Base-by-base conservation (phyloP, 2,329 filamentous ascomycete species). In the Orbilia javanica region DNA sequence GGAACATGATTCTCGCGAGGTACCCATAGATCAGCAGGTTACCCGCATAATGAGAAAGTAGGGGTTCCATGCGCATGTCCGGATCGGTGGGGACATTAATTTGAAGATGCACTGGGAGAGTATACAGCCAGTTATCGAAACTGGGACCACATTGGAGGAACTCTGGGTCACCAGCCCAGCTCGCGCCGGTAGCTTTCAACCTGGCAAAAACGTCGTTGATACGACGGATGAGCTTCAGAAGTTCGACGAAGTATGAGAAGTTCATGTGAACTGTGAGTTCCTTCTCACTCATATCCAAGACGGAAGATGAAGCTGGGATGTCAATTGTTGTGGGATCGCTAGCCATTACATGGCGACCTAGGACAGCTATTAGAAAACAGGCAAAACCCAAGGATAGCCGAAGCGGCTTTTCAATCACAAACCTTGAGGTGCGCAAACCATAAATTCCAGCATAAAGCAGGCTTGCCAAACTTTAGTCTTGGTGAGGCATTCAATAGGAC, bases 341-440 rank as follows among this genome's bases (percentile, higher is more conserved):
- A 20, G 81, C 79, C 81, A 82, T 81, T 46, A 82, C 79, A 52
- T 79, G 75, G 27, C 79, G 73, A 36, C 55, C 79, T 83, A 71
- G 29, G 2, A 79, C 55, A 52, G 29, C 52, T n/a, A 20, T 57
- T 29, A 78, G 48, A 46, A 22, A n/a, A 6, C 3, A 36, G 4
- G 4, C 10, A 44, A 44, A 31, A 15, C 11, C n/a, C 18, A 27
- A 50, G 10, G n/a, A 5, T 6, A 29, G 31, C 2, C n/a, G 10
- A n/a, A 25, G 22, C 15, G 31, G 34, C 5, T 20, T 44, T 44
- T 15, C 13, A 18, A 62, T 27, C 46, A 80, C 84, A 78, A 86
- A 93, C 94, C 95, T 90, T 98, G 94, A 2, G 95, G 93, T 20
- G 92, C 94, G 70, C 95, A 95, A 81, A 97, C 91, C 92, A 98